Evolutionary conservation across 257 asterid genomes (phyloP), one percentile per base, ranked within the genome.

Genomic region (Ligustrum vulgare): DNA sequence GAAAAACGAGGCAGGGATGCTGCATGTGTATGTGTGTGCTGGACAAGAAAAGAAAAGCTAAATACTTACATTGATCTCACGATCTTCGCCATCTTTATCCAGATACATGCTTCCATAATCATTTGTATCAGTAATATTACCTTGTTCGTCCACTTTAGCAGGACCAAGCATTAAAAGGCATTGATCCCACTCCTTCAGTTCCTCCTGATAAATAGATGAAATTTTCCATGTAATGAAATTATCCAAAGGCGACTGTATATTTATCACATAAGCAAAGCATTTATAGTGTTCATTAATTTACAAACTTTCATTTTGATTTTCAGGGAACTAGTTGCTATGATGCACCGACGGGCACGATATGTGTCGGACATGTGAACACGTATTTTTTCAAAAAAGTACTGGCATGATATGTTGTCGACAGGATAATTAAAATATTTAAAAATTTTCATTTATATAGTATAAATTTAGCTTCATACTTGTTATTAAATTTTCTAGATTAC

Each of bases 161-260:
- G 93, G 97, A 77, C 98, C 99, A 72, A 95, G 97, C 97, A 93
- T 93, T 72, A 83, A 83, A 73, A 90, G 86, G 73, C 98, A 94
- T 72, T 94, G 98, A 84, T 92, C 98, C 98, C 98, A 94, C 87
- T 94, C 98, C 85, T 92, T 91, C 74, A 94, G 78, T 76, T 94
- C 97, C 86, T 92, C 98, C 98, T 94, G 80, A 74, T 68, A 36
- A 11, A 51, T 22, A 43, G 13, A 32, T 34, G 70, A n/a, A 11
- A 58, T 23, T 12, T 23, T 43, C 32, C 9, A 65, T 31, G 62
- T 18, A 25, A 71, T 12, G 71, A 32, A 60, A 47, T 25, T 5
- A 35, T 72, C 58, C 47, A 23, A 60, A 49, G 65, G 41, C 34
- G 36, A 36, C 25, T 31, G 22, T 31, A 54, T 31, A 12, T 56